Evolutionary conservation across 2,329 filamentous ascomycete genomes (phyloP).

Genomic region (Xylaria digitata): DNA sequence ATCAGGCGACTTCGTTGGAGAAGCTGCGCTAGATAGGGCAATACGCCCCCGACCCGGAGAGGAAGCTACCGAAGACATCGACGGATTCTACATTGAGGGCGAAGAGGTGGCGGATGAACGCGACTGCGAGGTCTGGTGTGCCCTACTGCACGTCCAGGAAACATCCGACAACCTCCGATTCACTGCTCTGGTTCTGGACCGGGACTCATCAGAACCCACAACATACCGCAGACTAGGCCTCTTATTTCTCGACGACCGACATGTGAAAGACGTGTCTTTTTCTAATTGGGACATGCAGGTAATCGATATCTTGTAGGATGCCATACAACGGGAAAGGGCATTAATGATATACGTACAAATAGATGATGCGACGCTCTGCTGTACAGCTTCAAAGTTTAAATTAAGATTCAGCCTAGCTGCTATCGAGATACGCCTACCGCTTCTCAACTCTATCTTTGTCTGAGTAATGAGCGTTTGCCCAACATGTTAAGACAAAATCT

Average conservation of each 20-base stretch:
- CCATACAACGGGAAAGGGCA: background rate
- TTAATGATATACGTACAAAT: background rate
- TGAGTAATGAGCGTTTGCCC: no score
- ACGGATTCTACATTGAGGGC: no score
- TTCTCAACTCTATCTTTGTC: no score
- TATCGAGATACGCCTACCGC: no score
- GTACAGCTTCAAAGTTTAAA: no score
- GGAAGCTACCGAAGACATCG: no score
- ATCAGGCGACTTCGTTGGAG: slow-evolving; percentile 17
- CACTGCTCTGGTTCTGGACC: slow-evolving; percentile 21
- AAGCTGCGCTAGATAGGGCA: slow-evolving; percentile 24
- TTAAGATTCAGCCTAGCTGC: no score
- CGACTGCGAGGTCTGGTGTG: slow-evolving; percentile 24
- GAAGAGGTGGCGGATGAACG: background rate
- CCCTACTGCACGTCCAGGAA: slow-evolving; percentile 19
- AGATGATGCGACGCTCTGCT: no score
- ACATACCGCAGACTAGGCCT: slow-evolving; percentile 16
- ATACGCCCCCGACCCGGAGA: background rate
- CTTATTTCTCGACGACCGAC: slow-evolving; percentile 1
- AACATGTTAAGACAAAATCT: no score
- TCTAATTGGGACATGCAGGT: background rate
- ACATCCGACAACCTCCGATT: background rate
- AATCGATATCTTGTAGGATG: slow-evolving; percentile 13
- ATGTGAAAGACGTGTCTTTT: background rate
- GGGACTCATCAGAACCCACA: background rate